A percentile compares a stretch with the other conserved stretches of the same genome.
Evolutionary conservation across 768 basidiomycete genomes (phyloP).

Genomic region (Coprinopsis sp.): DNA sequence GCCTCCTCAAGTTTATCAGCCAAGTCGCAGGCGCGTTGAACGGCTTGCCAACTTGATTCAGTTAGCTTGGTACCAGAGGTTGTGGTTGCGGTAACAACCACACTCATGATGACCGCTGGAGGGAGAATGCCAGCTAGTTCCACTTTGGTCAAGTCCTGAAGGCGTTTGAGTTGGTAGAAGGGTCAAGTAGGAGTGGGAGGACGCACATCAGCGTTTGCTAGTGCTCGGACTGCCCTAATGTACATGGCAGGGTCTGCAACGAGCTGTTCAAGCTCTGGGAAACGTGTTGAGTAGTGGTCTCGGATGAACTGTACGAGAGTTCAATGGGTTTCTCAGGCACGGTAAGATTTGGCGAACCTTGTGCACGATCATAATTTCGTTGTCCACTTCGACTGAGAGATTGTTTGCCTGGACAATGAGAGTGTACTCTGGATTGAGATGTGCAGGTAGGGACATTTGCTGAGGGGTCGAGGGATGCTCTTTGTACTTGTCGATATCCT

Average conservation of each 20-base stretch:
- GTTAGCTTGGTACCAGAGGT: conserved; percentile 72
- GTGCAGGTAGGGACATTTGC: conserved; percentile 72
- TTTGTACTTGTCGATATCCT: conserved; percentile 91
- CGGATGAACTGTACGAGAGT: conserved; percentile 74
- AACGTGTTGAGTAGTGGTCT: conserved; percentile 92
- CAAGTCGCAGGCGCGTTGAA: conserved; percentile 83
- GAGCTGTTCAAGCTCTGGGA: conserved; percentile 95
- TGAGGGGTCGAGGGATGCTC: conserved; percentile 74
- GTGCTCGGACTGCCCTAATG: conserved; percentile 82
- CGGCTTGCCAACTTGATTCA: conserved; percentile 70
- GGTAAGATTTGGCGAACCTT: conserved; percentile 50
- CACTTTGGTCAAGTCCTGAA: conserved; percentile 82
- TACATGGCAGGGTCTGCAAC: conserved; percentile 90
- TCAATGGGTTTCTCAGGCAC: conserved; percentile 9
- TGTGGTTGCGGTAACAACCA: conserved; percentile 92
- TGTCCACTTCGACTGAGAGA: conserved; percentile 95
- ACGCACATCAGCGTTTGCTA: conserved; percentile 77
- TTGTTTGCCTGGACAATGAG: conserved; percentile 98
- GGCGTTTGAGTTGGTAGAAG: conserved; percentile 3
- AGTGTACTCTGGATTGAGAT: conserved; percentile 92
- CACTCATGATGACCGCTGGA: conserved; percentile 90
- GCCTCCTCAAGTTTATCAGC: conserved; percentile 86
- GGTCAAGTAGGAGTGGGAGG: conserved; percentile 1
- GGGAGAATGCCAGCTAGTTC: conserved; percentile 77
- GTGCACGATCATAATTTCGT: conserved; percentile 95